Evolutionary conservation across 805 yeast species (phyloP), one percentile per base, ranked within the genome.

Genomic region (Cyberlindnera maclurae): DNA sequence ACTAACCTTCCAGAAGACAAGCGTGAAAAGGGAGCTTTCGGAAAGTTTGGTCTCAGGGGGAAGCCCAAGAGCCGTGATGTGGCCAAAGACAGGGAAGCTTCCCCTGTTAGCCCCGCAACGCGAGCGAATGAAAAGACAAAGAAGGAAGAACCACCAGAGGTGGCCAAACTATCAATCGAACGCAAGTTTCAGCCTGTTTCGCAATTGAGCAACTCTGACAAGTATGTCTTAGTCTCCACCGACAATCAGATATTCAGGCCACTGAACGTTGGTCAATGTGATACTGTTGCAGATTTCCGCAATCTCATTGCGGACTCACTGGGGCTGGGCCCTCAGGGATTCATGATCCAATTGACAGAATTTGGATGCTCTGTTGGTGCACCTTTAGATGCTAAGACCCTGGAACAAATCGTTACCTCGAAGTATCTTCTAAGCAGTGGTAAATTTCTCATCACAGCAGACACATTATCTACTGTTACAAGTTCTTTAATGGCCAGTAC

Each of bases 341-440:
- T 59, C 26, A 55, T 68, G 0, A 65, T 77, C 31, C 82, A 79
- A 46, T 57, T 86, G 44, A 82, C 95, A 0, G 95, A 86, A 37
- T 75, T 78, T 55, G 76, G 77, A 15, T 64, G 77, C 35, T 67
- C 68, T 12, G 68, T 71, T 22, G 90, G 88, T 22, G 71, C 63
- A 5, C 65, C 77, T 0, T 49, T 82, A 15, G 71, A 78, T 16
- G 80, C 77, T 33, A 65, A 65, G 2, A 49, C 70, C 2, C 41
- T 80, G 3, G 62, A 63, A 2, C 44, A 47, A 2, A 48, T 74
- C 2, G 48, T 72, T 10, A 52, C 57, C 1, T 50, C 60, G 18
- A 45, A 51, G 12, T 71, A 69, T 40, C 44, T 52, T 8, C 55
- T 58, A 26, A 44, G 58, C 12, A 55, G 64, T 4, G 49, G 55